Percentiles rank a stretch among this genome's conserved stretches.
phyloP scores from a whole-genome alignment of 2,329 filamentous ascomycete genomes.

The Emmonsia crescens region DNA sequence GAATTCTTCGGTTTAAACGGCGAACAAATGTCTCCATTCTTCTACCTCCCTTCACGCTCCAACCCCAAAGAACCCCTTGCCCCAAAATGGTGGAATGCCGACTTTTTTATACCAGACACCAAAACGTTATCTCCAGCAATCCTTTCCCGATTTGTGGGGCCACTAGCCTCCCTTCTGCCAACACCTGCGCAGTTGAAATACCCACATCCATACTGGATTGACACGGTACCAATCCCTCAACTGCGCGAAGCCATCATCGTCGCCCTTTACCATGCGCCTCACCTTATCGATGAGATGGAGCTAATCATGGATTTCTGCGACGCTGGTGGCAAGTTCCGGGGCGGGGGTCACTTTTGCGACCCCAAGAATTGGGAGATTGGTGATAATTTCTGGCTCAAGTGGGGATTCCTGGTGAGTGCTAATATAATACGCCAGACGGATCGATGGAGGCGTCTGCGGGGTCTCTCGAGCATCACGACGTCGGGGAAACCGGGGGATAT shows the following conservation, averaged over 20 bases:
- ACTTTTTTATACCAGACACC: conserved; percentile 1
- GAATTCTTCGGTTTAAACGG: conserved; percentile 1
- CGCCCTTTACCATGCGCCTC: neutral
- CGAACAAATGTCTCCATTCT: conserved; percentile 5
- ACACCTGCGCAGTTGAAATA: neutral
- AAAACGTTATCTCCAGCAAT: neutral
- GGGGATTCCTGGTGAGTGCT: neutral
- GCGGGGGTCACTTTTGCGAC: conserved; percentile 2
- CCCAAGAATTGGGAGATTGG: conserved; percentile 2
- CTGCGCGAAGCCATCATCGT: neutral
- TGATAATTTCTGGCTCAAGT: conserved; percentile 5
- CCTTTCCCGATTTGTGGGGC: neutral
- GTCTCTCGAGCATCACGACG: neutral
- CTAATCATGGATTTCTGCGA: conserved; percentile 1
- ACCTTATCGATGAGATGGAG: conserved; percentile 1
- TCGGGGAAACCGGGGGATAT: neutral
- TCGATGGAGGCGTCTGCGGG: neutral
- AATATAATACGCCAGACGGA: neutral
- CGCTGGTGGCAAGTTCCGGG: neutral
- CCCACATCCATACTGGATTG: conserved; percentile 3
- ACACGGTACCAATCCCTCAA: neutral
- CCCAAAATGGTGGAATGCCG: conserved; percentile 4
- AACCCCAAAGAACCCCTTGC: neutral
- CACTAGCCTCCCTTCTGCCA: neutral
- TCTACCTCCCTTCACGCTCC: conserved; percentile 3